Conservation (phyloP, 441 rosid species). For the Mallotus repandus region DNA sequence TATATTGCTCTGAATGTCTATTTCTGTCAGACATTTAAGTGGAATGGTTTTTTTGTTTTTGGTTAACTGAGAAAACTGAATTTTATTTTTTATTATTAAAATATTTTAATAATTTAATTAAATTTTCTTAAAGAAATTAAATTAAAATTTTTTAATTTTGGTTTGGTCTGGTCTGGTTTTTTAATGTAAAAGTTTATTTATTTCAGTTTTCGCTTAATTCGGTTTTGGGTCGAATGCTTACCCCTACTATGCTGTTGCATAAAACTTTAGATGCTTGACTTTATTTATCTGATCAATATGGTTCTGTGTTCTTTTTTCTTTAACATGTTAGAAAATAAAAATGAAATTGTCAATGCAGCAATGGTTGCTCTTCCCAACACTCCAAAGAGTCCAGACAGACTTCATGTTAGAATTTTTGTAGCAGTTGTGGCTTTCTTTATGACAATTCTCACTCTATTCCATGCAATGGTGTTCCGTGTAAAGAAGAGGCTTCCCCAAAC, state of each 20-base stretch:
- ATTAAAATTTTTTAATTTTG: too few species aligned
- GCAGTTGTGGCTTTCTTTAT: slow-evolving; percentile 57
- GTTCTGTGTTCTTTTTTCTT: background rate
- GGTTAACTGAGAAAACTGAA: too few species aligned
- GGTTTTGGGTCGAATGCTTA: too few species aligned
- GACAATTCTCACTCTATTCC: slow-evolving; percentile 53
- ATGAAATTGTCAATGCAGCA: slow-evolving; percentile 40
- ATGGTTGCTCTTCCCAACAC: slow-evolving; percentile 36
- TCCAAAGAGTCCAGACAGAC: slow-evolving; percentile 56
- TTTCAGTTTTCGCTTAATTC: background rate
- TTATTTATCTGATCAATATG: background rate
- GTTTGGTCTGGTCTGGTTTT: too few species aligned
- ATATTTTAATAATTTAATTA: too few species aligned
- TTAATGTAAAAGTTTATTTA: background rate
- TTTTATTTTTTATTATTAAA: too few species aligned
- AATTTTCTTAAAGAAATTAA: too few species aligned
- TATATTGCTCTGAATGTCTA: background rate
- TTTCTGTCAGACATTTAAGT: background rate
- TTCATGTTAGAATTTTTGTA: slow-evolving; percentile 38
- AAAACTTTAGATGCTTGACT: background rate
- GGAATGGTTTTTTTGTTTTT: too few species aligned
- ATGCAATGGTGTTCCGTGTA: slow-evolving; percentile 35
- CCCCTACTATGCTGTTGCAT: too few species aligned
- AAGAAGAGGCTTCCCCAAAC: slow-evolving; percentile 51
- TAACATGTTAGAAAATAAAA: background rate